phyloP scores from a whole-genome alignment of 768 basidiomycete genomes.

The Macrolepiota albuminosa region DNA sequence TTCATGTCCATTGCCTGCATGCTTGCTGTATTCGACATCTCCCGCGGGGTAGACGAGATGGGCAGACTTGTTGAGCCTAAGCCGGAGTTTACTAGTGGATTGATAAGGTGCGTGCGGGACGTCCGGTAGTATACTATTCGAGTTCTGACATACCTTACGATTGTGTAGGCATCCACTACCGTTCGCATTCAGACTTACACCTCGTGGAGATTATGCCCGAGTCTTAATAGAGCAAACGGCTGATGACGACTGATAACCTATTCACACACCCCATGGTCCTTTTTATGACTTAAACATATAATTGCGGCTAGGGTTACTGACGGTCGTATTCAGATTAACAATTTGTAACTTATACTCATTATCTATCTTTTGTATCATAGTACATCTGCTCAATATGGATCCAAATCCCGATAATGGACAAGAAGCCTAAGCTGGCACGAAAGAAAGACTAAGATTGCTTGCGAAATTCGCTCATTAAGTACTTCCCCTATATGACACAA shows the following conservation, averaged over 20 bases:
- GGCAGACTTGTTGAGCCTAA: constrained; percentile 26
- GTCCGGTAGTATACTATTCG: background rate
- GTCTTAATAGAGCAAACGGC: constrained; percentile 27
- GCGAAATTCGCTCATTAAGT: too few species aligned
- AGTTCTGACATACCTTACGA: background rate
- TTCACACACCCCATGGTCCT: background rate
- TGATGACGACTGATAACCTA: background rate
- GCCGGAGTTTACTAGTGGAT: constrained; percentile 34
- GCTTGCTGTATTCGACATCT: constrained; percentile 36
- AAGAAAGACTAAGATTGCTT: too few species aligned
- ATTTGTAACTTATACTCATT: background rate
- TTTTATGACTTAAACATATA: background rate
- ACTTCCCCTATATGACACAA: too few species aligned
- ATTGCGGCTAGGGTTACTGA: background rate
- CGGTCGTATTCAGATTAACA: background rate
- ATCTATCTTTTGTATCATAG: background rate
- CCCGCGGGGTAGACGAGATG: constrained; percentile 29
- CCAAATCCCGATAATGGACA: background rate
- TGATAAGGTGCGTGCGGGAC: constrained; percentile 33
- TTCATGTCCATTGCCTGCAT: constrained; percentile 44
- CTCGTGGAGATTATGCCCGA: constrained; percentile 23
- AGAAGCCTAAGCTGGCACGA: background rate
- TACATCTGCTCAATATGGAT: background rate
- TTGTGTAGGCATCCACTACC: constrained; percentile 27
- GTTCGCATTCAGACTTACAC: constrained; percentile 27